phyloP scores from a whole-genome alignment of 2,329 filamentous ascomycete species.

The Leptographium wingfieldii region DNA sequence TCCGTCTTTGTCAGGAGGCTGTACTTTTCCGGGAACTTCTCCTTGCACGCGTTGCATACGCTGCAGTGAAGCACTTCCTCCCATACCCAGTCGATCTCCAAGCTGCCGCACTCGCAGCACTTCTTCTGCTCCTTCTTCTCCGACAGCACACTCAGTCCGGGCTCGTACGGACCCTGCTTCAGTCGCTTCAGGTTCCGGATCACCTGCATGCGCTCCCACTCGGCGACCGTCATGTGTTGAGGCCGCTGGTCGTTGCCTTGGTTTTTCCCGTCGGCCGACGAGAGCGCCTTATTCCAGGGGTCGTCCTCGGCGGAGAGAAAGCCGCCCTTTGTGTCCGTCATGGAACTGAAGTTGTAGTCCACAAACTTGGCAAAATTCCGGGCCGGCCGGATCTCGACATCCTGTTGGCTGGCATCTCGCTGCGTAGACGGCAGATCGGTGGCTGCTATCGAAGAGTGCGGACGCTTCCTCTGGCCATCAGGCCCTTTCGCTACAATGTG shows the following conservation, averaged over 20 bases:
- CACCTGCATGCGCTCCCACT: slow-evolving; percentile 80
- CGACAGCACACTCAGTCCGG: slow-evolving; percentile 63
- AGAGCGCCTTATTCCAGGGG: slow-evolving; percentile 67
- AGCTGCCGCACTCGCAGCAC: slow-evolving; percentile 68
- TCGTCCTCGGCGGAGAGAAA: slow-evolving; percentile 89
- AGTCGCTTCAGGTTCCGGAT: slow-evolving; percentile 58
- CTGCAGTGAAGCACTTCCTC: slow-evolving; percentile 66
- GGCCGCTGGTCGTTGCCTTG: slow-evolving; percentile 45
- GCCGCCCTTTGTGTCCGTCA: slow-evolving; percentile 95
- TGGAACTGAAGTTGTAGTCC: slow-evolving; percentile 95
- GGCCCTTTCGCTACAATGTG: slow-evolving; percentile 28
- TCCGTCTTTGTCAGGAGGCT: slow-evolving; percentile 94
- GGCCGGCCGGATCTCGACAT: slow-evolving; percentile 52
- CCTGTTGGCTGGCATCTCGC: slow-evolving; percentile 47
- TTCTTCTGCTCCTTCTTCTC: slow-evolving; percentile 53
- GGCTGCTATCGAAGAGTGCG: slow-evolving; percentile 50
- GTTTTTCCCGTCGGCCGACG: slow-evolving; percentile 28
- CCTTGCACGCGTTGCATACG: slow-evolving; percentile 78
- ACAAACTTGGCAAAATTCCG: slow-evolving; percentile 89
- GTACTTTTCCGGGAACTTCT: slow-evolving; percentile 83
- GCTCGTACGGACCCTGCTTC: slow-evolving; percentile 76
- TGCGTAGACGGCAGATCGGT: slow-evolving; percentile 41
- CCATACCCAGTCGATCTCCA: slow-evolving; percentile 95
- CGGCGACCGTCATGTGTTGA: slow-evolving; percentile 73
- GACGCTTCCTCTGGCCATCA: slow-evolving; percentile 46